Evolutionary conservation across 129 eudicot species (phyloP).

Genomic region (Helianthus tuberosus): DNA sequence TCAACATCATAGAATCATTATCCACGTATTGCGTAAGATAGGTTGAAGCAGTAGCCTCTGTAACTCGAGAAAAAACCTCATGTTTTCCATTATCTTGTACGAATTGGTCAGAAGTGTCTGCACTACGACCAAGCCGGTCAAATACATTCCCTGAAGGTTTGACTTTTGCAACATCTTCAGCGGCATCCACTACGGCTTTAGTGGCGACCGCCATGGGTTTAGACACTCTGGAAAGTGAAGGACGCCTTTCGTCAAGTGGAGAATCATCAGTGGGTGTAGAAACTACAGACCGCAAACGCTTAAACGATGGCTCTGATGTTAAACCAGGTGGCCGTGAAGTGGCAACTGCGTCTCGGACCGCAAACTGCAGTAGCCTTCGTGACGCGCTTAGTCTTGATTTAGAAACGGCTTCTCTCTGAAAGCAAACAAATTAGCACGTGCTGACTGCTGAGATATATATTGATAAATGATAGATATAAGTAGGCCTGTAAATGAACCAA

Average conservation of each 20-base stretch:
- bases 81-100: constrained; percentile 35
- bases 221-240: constrained; percentile 52
- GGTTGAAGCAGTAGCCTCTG: constrained; percentile 31
- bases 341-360: constrained; percentile 89
- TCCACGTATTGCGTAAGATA: constrained; percentile 32
- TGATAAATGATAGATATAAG: neutral
- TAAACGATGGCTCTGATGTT: constrained; percentile 63
- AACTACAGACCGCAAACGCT: constrained; percentile 88
- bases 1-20: constrained; percentile 45
- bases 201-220: constrained; percentile 69
- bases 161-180: constrained; percentile 65
- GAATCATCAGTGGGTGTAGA: constrained; percentile 51
- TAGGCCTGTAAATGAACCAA: too few species aligned
- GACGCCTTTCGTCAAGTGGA: constrained; percentile 40
- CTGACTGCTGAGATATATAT: constrained; percentile 19
- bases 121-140: constrained; percentile 78
- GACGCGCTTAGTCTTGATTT: constrained; percentile 58
- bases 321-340: constrained; percentile 59
- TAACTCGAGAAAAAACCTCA: constrained; percentile 32
- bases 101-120: constrained; percentile 36
- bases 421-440: constrained; percentile 25
- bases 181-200: constrained; percentile 86
- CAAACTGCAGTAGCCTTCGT: constrained; percentile 85
- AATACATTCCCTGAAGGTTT: constrained; percentile 74
- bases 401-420: constrained; percentile 59